These are phyloP conservation scores for Lactarius vividus DNA, from an alignment of 768 basidiomycete species.

Conservation along the genomic window DNA sequence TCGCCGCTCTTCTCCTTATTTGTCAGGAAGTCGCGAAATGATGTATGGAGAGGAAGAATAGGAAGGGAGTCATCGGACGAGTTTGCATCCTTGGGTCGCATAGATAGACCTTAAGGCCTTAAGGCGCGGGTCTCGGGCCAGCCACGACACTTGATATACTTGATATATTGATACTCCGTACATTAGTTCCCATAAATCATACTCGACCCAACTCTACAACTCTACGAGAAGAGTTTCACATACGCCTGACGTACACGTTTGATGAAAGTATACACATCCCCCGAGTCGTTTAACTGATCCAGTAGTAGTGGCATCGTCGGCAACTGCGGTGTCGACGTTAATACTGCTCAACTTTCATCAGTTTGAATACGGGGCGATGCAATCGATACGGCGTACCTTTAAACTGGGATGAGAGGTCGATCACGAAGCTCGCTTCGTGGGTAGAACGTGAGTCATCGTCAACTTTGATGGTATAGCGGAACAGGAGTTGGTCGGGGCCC, in stretches of 20 bases:
- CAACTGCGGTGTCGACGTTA: slow-evolving; percentile 74
- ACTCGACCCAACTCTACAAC: not conserved
- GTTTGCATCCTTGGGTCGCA: not conserved
- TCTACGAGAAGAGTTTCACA: slow-evolving; percentile 31
- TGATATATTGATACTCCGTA: no score
- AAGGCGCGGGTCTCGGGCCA: no score
- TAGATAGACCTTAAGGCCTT: no score
- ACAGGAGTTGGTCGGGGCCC: slow-evolving; percentile 63
- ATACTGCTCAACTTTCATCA: slow-evolving; percentile 47
- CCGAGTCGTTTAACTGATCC: slow-evolving; percentile 64
- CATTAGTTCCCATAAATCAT: no score
- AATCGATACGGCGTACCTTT: slow-evolving; percentile 16
- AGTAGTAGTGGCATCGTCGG: slow-evolving; percentile 66
- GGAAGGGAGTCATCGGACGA: no score
- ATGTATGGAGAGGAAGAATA: not conserved
- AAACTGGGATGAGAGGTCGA: slow-evolving; percentile 21
- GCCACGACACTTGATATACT: no score
- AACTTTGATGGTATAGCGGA: slow-evolving; percentile 50
- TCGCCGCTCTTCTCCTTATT: not conserved
- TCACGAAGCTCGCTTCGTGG: slow-evolving; percentile 27
- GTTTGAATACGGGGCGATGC: not conserved
- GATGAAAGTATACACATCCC: slow-evolving; percentile 72
- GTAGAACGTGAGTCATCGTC: slow-evolving; percentile 5
- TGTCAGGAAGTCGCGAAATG: not conserved
- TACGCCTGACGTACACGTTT: slow-evolving; percentile 60